Evolutionary conservation across 495 filamentous ascomycete genomes (phyloP).

Genomic region (Xylaria sp.): DNA sequence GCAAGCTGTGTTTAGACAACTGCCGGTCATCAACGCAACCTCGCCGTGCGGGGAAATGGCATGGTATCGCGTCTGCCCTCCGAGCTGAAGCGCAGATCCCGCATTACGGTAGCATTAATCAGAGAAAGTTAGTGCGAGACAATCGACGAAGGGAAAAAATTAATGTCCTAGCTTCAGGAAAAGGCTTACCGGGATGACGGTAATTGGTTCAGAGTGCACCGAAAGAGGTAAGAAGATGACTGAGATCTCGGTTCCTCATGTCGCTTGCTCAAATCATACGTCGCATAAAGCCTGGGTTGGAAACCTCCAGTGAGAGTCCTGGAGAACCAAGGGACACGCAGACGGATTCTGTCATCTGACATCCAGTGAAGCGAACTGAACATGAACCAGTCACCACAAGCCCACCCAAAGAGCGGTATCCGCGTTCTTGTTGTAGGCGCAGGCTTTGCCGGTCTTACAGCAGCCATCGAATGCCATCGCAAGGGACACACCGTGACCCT

Average conservation of each 20-base stretch:
- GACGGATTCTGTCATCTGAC: background rate
- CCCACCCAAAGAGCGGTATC: conserved; percentile 50
- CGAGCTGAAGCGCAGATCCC: conserved; percentile 14
- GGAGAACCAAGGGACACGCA: background rate
- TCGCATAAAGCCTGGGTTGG: background rate
- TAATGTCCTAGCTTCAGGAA: background rate
- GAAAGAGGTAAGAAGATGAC: conserved; percentile 2
- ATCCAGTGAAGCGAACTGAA: conserved; percentile 9
- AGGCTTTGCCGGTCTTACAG: conserved; percentile 66
- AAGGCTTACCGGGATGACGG: conserved; percentile 12
- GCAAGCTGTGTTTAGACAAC: conserved; percentile 1
- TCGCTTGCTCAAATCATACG: background rate
- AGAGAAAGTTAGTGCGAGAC: background rate
- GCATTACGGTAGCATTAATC: conserved; percentile 18
- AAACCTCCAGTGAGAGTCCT: too few relatives aligned
- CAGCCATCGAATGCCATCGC: conserved; percentile 66
- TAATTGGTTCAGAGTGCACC: conserved; percentile 1
- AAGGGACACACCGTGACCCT: conserved; percentile 66
- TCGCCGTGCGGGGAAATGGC: conserved; percentile 20
- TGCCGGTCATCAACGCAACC: conserved; percentile 22
- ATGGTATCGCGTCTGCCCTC: background rate
- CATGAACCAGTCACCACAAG: conserved; percentile 35
- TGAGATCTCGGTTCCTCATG: background rate
- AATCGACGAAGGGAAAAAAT: background rate
- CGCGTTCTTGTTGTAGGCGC: conserved; percentile 65